Evolutionary conservation across 179 eudicot species (phyloP), one percentile per base, ranked within the genome.

Genomic region (Spinacia oleracea): DNA sequence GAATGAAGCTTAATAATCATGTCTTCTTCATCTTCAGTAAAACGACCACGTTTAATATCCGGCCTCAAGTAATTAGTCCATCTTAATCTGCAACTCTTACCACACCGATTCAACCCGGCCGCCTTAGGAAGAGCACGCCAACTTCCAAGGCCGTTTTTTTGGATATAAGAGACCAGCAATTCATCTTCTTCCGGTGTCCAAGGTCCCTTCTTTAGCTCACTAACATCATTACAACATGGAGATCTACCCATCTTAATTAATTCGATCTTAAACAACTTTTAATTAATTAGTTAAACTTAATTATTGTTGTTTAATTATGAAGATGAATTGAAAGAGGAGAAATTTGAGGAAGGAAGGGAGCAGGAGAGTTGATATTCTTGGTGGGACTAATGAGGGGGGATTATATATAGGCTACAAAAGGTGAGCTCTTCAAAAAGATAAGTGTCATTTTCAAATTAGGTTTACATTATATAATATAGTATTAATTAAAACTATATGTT

Each of bases 101-200:
- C 91, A 68, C 93, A 90, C 46, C 93, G 78, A 1, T 87, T 89
- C 11, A 90, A 76, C 0, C 90, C 91, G 2, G 93, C 93, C 0
- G 81, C 87, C 87, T 85, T 90, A 18, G 93, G 93, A 65, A 90
- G 90, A 32, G 91, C 87, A 7, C 90, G 86, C 93, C 93, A 90
- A 16, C 88, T 89, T 53, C 91, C 93, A 87, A 76, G 88, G 29
- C 91, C 93, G 38, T 90, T 75, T 70, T 72, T 84, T 55, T 87
- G 81, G 73, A 90, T 88, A 84, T 89, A 82, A 64, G 87, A 76
- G 7, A 82, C 55, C 43, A 90, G 90, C 73, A 83, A 82, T 8
- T 85, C 86, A 76, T 90, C 93, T 67, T 90, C 93, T 9, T 90
- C 93, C 0, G 88, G 84, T 21, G 91, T 87, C 93, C 93, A 90